These are phyloP conservation scores for Hygrophorus pudorinus DNA, from an alignment of 768 basidiomycete species.

Conservation along the genomic window DNA sequence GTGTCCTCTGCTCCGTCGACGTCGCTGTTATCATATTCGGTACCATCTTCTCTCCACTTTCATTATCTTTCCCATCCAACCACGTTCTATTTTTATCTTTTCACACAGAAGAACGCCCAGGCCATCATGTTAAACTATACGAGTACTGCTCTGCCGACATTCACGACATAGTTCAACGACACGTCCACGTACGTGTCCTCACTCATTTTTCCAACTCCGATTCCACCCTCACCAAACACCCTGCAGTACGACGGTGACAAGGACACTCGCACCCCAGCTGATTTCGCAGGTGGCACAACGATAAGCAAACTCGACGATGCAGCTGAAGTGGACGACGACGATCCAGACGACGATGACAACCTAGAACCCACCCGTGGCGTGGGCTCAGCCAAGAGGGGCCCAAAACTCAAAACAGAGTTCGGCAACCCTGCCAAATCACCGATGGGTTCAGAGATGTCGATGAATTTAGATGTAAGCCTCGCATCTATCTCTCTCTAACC, in stretches of 20 bases:
- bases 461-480: conserved; percentile 5
- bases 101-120: conserved; percentile 59
- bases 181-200: conserved; percentile 30
- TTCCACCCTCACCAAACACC: background rate
- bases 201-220: conserved; percentile 8
- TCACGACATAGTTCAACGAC: conserved; percentile 59
- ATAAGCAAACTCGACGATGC: conserved; percentile 26
- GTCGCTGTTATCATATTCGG: conserved; percentile 83
- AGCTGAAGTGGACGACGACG: conserved; percentile 33
- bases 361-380: no score
- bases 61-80: no score
- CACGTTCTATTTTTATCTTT: conserved; percentile 38
- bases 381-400: no score
- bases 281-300: conserved; percentile 31
- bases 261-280: conserved; percentile 30
- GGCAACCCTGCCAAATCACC: conserved; percentile 2
- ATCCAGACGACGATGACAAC: no score
- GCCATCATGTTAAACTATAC: conserved; percentile 74
- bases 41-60: conserved; percentile 12
- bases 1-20: conserved; percentile 83
- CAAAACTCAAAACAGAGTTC: no score
- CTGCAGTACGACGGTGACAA: conserved; percentile 36
- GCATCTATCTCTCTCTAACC: conserved; percentile 4
- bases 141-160: conserved; percentile 72
- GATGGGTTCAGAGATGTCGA: background rate